Evolutionary conservation across 148 eudicot genomes (phyloP), one percentile per base, ranked within the genome.

Genomic region (Polygonum maritimum): DNA sequence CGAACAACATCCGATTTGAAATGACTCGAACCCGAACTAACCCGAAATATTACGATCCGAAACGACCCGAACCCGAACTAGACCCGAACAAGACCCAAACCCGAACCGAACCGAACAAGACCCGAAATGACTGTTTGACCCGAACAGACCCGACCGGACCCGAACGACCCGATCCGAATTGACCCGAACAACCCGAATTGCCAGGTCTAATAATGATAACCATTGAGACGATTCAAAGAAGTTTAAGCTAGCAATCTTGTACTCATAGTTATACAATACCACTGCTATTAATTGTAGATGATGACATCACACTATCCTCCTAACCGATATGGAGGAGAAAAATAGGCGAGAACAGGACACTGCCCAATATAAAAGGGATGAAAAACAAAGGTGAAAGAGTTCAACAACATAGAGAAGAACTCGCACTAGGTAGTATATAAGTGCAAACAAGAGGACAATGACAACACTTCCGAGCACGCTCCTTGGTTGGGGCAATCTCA

Each of bases 391-490:
- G 62, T 5, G 62, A 19, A 55, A 19, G 62, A 55, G 18, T 16
- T 49, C 54, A 49, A 49, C 54, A 13, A 49, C 14, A 49, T 15
- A 15, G 54, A 49, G 54, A 3, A 14, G 18, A 49, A 48, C 51
- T 48, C 15, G 51, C 6, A 48, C 51, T 10, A 48, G 2, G 52
- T 48, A 15, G 52, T 48, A 48, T 2, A 11, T 48, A 48, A 15
- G 16, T 48, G 52, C 19, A 51, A 14, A 60, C 15, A 60, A 60
- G 67, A 60, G 15, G 67, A 60, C 36, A 60, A 22, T 35, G 22
- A 21, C 67, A 60, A 60, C 67, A 60, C 67, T 60, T 60, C 67
- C 67, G 38, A 9, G 67, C 35, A 60, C 35, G 12, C 63, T 57
- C 63, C 63, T 21, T 57, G 26, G 31, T 26, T 26, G 19, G 54